Base-by-base conservation (phyloP, 2,329 filamentous ascomycete genomes). In the Dactylellina sp. region DNA sequence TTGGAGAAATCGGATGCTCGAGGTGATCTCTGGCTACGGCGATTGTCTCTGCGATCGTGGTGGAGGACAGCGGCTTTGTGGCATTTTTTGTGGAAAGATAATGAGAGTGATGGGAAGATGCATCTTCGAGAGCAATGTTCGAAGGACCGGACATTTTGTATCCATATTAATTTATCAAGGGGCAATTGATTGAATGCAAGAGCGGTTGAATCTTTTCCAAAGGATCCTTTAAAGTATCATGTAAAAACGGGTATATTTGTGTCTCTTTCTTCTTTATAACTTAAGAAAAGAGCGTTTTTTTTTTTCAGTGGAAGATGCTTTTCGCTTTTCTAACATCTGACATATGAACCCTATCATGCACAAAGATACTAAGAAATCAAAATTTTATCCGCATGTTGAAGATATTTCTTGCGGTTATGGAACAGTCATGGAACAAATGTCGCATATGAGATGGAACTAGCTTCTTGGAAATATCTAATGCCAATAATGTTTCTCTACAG, bases 21-120 rank as follows among this genome's bases (percentile, higher is more conserved):
- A 81, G 76, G 68, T 81, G 80, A 22, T 79, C 77, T 74, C 80
- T 78, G 6, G 80, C 80, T 6, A 77, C 77, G 53, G 80, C 79
- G 35, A 81, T 77, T 7, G 80, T 79, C 24, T 78, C 80, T 46
- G 80, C 80, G 61, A 81, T 81, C 59, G 79, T 78, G 7, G 77
- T 77, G 24, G 71, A 75, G 1, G 52, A 39, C 11, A 42, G 71
- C 78, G 68, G 47, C 71, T 79, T 79, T n/a, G 79, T 80, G 39
- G 78, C 78, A 71, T 78, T 79, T 71, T 78, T 80, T 25, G 79
- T 79, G 32, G 80, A 81, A 39, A 81, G 77, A 50, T 79, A 78
- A 11, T 60, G 53, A 44, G 60, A 53, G 39, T 44, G 60, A 35
- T 72, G 68, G 4, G 44, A 32, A 9, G n/a, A n/a, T 18, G 52